phyloP scores from a whole-genome alignment of 2,329 filamentous ascomycete genomes.

The Ceratocystis alfenasii region DNA sequence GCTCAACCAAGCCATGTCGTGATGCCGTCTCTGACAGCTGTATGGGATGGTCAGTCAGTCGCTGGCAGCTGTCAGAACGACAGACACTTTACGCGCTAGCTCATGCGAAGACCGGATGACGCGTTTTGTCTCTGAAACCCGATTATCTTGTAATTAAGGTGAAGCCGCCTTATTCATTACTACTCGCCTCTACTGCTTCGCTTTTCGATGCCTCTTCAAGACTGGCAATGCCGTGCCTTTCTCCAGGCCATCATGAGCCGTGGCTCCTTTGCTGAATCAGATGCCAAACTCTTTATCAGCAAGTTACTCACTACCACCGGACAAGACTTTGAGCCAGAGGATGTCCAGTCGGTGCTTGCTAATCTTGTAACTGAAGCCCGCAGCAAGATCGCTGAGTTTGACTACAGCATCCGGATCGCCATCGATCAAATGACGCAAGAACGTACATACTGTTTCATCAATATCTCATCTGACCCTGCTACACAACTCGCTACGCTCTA shows the following conservation, averaged over 20 bases:
- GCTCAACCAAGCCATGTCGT: too few relatives aligned
- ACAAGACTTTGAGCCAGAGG: constrained; percentile 39
- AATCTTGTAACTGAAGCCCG: constrained; percentile 60
- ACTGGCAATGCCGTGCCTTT: constrained; percentile 57
- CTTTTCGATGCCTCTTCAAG: constrained; percentile 5
- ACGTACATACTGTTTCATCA: constrained; percentile 73
- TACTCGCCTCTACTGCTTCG: not conserved
- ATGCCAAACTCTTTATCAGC: constrained; percentile 63
- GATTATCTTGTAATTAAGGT: too few relatives aligned
- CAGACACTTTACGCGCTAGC: not conserved
- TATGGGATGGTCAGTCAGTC: not conserved
- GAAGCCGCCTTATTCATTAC: not conserved
- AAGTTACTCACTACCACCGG: constrained; percentile 53
- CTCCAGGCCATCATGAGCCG: constrained; percentile 76
- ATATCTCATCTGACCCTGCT: constrained; percentile 70
- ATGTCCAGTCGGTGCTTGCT: constrained; percentile 57
- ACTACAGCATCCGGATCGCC: constrained; percentile 73
- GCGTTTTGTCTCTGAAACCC: not conserved
- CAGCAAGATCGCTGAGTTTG: constrained; percentile 61
- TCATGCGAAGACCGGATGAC: not conserved
- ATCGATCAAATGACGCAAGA: constrained; percentile 55
- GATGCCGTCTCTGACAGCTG: not conserved
- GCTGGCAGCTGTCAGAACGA: not conserved
- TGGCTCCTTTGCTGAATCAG: constrained; percentile 61
- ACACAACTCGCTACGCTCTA: constrained; percentile 80